phyloP scores from a whole-genome alignment of 2,329 filamentous ascomycete species.

The Bimuria novae-zelandiae region DNA sequence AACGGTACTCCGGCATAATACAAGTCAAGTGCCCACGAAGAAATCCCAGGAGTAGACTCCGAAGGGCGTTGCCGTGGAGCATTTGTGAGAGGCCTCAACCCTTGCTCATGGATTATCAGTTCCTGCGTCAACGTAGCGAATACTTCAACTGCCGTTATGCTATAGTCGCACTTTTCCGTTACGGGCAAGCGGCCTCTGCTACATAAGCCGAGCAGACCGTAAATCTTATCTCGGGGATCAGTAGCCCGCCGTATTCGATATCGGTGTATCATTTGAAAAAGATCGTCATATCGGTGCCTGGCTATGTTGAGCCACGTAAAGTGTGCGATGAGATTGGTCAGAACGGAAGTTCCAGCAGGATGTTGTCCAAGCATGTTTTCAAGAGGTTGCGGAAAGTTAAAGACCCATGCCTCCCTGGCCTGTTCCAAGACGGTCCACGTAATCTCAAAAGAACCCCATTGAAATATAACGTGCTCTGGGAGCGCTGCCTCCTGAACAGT shows the following conservation, averaged over 20 bases:
- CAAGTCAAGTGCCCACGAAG: constrained; percentile 1
- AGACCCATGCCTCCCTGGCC: neutral
- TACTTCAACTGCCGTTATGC: neutral
- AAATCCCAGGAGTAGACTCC: neutral
- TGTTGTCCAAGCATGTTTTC: neutral
- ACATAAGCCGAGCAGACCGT: neutral
- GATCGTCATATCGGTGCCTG: neutral
- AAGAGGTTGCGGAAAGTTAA: neutral
- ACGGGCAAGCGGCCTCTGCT: neutral
- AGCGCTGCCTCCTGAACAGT: constrained; percentile 2
- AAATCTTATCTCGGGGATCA: neutral
- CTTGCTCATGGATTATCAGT: neutral
- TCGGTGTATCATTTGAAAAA: neutral
- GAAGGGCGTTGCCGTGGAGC: neutral
- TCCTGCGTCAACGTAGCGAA: neutral
- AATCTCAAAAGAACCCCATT: neutral
- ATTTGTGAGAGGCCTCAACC: neutral
- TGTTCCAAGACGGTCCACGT: neutral
- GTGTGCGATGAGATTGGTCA: neutral
- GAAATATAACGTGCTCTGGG: neutral
- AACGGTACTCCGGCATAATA: neutral
- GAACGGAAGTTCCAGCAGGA: neutral
- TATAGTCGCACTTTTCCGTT: neutral
- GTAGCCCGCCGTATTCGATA: neutral
- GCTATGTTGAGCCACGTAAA: neutral